Base-by-base conservation (phyloP, 2,329 filamentous ascomycete species). In the Diaporthe citrichinensis region DNA sequence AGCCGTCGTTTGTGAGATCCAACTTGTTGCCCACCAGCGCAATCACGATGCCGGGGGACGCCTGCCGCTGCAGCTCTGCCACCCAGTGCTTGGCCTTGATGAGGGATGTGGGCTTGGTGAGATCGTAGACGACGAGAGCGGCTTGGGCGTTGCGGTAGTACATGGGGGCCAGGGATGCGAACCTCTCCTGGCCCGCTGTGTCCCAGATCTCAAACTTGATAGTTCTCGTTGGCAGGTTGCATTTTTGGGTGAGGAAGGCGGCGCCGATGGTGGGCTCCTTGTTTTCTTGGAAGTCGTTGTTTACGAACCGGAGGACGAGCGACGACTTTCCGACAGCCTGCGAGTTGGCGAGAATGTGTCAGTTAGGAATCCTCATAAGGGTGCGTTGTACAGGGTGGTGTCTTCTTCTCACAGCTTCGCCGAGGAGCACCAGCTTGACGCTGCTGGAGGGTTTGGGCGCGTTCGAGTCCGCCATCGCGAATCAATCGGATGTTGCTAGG, bases 231-330 rank as follows among this genome's bases (percentile, higher is more conserved):
- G 96, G 96, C 57, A 98, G 94, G 82, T 95, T 97, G 88, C 96
- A 98, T 92, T 98, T 99, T 87, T 99, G 97, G 80, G 97, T 99
- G 79, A 99, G 88, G 87, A 99, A 99, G 78, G 97, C 97, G 82
- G 97, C 97, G 90, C 97, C 97, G 86, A 99, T 99, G 79, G 97
- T 99, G 77, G 97, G 97, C 85, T 99, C 97, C 89, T 98, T 98
- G 87, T 98, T 98, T 87, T 98, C 97, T 88, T 99, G 97, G 83
- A 99, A 99, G 86, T 98, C 96, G 87, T 99, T 97, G 90, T 98
- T 98, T 84, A 99, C 97, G 86, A 99, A 99, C 83, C 97, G 95
- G 83, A 99, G 91, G 78, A 99, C 97, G 76, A 99, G 92, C 61
- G 97, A 99, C 68, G 97, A 98, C 97, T 98, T 65, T 57, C 58